These are phyloP conservation scores for Blastocystis sp. DNA, from an alignment of 352 stramenopile species.

Conservation along the genomic window DNA sequence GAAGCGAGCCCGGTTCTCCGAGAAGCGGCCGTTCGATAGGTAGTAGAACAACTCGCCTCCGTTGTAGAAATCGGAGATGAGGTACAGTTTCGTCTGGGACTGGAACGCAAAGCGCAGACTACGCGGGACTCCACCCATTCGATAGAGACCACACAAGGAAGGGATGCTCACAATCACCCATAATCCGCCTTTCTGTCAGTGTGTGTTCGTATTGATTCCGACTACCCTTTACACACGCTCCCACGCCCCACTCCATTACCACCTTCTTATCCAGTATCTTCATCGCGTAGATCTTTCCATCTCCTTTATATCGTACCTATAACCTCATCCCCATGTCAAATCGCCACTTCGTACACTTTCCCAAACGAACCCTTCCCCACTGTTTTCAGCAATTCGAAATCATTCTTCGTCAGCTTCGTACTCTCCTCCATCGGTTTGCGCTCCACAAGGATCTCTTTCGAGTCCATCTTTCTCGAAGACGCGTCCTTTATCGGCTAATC, in stretches of 20 bases:
- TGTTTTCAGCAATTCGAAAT: conserved; percentile 80
- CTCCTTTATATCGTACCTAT: conserved; percentile 85
- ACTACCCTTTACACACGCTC: conserved; percentile 87
- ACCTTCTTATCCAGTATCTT: conserved; percentile 89
- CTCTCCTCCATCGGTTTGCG: conserved; percentile 80
- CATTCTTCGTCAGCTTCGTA: too few species aligned
- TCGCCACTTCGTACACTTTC: conserved; percentile 77
- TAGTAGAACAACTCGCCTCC: conserved; percentile 85
- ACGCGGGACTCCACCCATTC: neutral
- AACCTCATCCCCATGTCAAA: conserved; percentile 75
- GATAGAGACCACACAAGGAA: conserved; percentile 79
- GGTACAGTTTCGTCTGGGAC: conserved; percentile 78
- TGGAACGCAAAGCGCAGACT: conserved; percentile 77
- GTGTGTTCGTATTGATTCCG: conserved; percentile 84
- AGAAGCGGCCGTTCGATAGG: conserved; percentile 82
- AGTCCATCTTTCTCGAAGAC: too few species aligned
- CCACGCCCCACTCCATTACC: conserved; percentile 77
- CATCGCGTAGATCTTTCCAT: conserved; percentile 89
- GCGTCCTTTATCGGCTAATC: too few species aligned
- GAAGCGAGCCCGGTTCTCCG: conserved; percentile 81
- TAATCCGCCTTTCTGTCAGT: conserved; percentile 79
- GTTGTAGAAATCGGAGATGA: conserved; percentile 83
- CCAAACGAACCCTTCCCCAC: conserved; percentile 85
- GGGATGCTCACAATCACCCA: conserved; percentile 82
- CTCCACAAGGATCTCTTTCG: conserved; percentile 72